phyloP scores from a whole-genome alignment of 1,284 basidiomycete genomes.

The Austropuccinia psidii region DNA sequence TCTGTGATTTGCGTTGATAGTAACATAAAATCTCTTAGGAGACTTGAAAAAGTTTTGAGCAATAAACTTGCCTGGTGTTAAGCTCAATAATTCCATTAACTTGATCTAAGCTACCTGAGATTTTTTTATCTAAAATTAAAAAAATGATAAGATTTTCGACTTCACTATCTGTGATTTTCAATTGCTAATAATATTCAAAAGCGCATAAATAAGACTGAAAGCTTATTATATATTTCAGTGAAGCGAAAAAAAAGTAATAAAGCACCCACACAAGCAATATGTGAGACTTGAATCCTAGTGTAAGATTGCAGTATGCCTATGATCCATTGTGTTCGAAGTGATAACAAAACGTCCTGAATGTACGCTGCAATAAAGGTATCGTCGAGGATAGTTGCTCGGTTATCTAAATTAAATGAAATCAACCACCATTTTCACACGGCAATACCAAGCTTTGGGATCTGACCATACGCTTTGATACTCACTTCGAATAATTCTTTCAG shows the following conservation, averaged over 20 bases:
- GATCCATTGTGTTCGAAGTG: slow-evolving; percentile 46
- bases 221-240: background rate
- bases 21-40: too few species aligned
- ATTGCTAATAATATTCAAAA: slow-evolving; percentile 58
- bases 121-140: slow-evolving; percentile 87
- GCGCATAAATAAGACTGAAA: background rate
- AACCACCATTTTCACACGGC: background rate
- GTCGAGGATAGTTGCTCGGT: slow-evolving; percentile 44
- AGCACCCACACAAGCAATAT: slow-evolving; percentile 38
- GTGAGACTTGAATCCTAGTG: slow-evolving; percentile 43
- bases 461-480: too few species aligned
- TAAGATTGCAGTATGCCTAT: slow-evolving; percentile 46
- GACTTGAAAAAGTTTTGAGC: too few species aligned
- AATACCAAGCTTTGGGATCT: too few species aligned
- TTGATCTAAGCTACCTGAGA: slow-evolving; percentile 92
- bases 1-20: background rate
- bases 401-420: slow-evolving; percentile 37
- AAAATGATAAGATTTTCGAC: slow-evolving; percentile 89
- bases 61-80: slow-evolving; percentile 53
- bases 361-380: slow-evolving; percentile 46
- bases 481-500: slow-evolving; percentile 89
- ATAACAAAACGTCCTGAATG: slow-evolving; percentile 45
- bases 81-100: slow-evolving; percentile 84
- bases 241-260: background rate
- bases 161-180: slow-evolving; percentile 76